These are phyloP conservation scores for Scleroderma bovista DNA, from an alignment of 768 basidiomycete species.

Conservation along the genomic window DNA sequence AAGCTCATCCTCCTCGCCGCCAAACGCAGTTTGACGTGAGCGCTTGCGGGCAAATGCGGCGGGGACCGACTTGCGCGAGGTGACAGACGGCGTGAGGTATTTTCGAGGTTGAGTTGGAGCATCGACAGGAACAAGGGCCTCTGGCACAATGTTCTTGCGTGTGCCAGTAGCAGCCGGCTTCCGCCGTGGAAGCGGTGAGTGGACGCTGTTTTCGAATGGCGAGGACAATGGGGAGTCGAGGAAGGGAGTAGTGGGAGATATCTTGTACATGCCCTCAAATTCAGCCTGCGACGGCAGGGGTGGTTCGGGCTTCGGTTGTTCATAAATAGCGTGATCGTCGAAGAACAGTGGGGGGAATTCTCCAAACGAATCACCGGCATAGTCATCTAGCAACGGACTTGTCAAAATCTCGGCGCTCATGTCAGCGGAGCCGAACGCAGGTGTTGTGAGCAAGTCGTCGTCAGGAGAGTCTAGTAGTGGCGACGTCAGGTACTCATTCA, in stretches of 20 bases:
- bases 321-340: conserved; percentile 17
- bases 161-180: conserved; percentile 53
- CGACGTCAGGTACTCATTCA: conserved; percentile 42
- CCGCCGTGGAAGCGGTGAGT: conserved; percentile 23
- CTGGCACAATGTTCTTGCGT: conserved; percentile 63
- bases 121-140: conserved; percentile 58
- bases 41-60: conserved; percentile 66
- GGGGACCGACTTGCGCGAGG: conserved; percentile 76
- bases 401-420: conserved; percentile 36
- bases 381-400: conserved; percentile 36
- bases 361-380: conserved; percentile 28
- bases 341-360: conserved; percentile 33
- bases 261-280: conserved; percentile 37
- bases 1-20: conserved; percentile 47
- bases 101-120: conserved; percentile 77
- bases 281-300: conserved; percentile 14
- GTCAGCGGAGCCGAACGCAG: conserved; percentile 33
- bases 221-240: conserved; percentile 35
- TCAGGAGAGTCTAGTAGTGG: conserved; percentile 46
- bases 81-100: conserved; percentile 67
- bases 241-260: conserved; percentile 49
- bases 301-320: conserved; percentile 9
- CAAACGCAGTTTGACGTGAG: conserved; percentile 41
- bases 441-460: conserved; percentile 39
- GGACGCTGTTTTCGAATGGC: conserved; percentile 20